A percentile compares a stretch with the other conserved stretches of the same genome.
These are phyloP conservation scores for Metrosideros polymorpha DNA, from an alignment of 441 rosid genomes.

Conservation along the genomic window DNA sequence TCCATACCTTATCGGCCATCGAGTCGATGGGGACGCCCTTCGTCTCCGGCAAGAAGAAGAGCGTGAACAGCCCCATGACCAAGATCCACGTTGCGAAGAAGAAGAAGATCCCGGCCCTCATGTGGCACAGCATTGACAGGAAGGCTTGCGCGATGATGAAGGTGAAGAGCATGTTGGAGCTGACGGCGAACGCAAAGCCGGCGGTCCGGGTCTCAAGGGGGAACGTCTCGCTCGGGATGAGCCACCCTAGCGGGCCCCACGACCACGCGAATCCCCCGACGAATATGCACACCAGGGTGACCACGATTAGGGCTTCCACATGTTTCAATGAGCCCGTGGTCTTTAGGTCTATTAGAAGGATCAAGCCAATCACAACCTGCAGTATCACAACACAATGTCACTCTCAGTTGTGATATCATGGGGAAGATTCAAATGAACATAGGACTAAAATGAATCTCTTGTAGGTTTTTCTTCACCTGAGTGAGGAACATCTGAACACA, in stretches of 20 bases:
- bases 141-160: background rate
- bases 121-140: background rate
- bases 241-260: conserved; percentile 3
- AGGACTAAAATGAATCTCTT: background rate
- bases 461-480: background rate
- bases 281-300: background rate
- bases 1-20: conserved; percentile 1
- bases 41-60: background rate
- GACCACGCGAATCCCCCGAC: conserved; percentile 2
- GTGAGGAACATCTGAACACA: conserved; percentile 3
- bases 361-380: background rate
- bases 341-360: background rate
- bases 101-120: background rate
- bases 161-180: background rate
- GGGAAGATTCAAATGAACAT: background rate
- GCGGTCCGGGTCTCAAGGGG: background rate
- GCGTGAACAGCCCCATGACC: background rate
- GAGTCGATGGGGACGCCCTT: background rate
- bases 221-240: conserved; percentile 1
- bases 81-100: background rate
- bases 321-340: background rate
- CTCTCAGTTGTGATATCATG: background rate
- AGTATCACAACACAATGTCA: background rate
- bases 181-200: background rate
- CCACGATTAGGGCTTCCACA: background rate